These are phyloP conservation scores for Geranium incanum DNA, from an alignment of 441 rosid genomes.

Conservation along the genomic window DNA sequence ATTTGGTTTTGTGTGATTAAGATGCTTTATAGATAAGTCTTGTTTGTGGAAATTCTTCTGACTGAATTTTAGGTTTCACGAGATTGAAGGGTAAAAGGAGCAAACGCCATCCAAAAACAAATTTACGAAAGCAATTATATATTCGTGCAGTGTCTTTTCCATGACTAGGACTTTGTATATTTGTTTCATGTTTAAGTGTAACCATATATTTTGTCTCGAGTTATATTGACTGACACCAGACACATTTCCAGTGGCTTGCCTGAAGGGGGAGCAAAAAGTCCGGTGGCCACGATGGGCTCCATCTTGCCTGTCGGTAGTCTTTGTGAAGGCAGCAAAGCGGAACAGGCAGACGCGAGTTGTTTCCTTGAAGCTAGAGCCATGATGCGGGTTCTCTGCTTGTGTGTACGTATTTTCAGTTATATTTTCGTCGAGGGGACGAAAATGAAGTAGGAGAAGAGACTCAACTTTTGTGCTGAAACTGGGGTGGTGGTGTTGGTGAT, in stretches of 20 bases:
- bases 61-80: not conserved
- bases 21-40: not conserved
- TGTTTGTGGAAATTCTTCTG: not conserved
- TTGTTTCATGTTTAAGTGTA: no score
- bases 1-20: not conserved
- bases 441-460: slow-evolving; percentile 24
- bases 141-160: not conserved
- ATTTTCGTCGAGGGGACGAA: slow-evolving; percentile 26
- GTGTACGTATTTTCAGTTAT: slow-evolving; percentile 35
- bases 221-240: slow-evolving; percentile 16
- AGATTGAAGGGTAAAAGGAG: not conserved
- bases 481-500: not conserved
- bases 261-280: slow-evolving; percentile 95
- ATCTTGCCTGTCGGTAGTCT: slow-evolving; percentile 69
- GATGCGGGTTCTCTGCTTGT: slow-evolving; percentile 27
- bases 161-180: no score
- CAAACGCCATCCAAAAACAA: not conserved
- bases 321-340: slow-evolving; percentile 78
- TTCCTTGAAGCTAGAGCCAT: slow-evolving; percentile 92
- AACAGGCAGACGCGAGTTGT: slow-evolving; percentile 93
- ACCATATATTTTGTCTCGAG: not conserved
- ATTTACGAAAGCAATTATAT: not conserved
- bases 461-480: slow-evolving; percentile 22
- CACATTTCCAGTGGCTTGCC: slow-evolving; percentile 70
- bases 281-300: slow-evolving; percentile 99